A percentile compares a stretch with the other conserved stretches of the same genome.
Evolutionary conservation across 1,284 basidiomycete genomes (phyloP).

Genomic region (Rhizoctonia solani): DNA sequence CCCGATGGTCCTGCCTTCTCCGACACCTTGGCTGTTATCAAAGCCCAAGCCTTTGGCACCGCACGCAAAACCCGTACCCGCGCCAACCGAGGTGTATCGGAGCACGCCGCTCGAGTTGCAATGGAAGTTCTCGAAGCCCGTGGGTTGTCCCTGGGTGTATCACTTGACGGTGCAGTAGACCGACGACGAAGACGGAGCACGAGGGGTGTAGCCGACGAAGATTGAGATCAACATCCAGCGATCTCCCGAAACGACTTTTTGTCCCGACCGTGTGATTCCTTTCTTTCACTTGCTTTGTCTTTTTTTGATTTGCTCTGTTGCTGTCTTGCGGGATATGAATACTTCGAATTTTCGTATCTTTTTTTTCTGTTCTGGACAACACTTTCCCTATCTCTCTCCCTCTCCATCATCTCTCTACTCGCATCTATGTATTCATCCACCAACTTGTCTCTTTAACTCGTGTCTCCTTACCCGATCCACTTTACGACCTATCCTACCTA

Average conservation of each 20-base stretch:
- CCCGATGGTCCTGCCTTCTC: conserved; percentile 57
- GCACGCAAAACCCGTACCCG: conserved; percentile 73
- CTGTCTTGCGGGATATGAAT: background rate
- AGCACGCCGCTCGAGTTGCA: conserved; percentile 72
- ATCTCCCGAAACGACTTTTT: background rate
- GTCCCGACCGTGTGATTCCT: background rate
- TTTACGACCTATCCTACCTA: background rate
- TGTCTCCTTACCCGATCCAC: background rate
- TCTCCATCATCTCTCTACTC: background rate
- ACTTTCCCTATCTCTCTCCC: no score
- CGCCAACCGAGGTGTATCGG: conserved; percentile 53
- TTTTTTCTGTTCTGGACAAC: no score
- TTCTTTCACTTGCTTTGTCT: background rate
- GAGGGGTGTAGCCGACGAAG: conserved; percentile 3
- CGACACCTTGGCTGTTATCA: conserved; percentile 81
- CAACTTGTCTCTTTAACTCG: conserved; percentile 11
- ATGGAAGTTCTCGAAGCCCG: conserved; percentile 75
- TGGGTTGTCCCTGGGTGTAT: conserved; percentile 66
- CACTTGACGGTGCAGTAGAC: conserved; percentile 30
- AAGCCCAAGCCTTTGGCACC: conserved; percentile 82
- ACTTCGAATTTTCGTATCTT: no score
- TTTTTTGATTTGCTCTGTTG: background rate
- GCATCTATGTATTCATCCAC: conserved; percentile 21
- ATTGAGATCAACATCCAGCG: background rate
- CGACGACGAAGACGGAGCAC: conserved; percentile 29